Evolutionary conservation across 2,329 filamentous ascomycete genomes (phyloP).

Genomic region (Blastomyces silverae): DNA sequence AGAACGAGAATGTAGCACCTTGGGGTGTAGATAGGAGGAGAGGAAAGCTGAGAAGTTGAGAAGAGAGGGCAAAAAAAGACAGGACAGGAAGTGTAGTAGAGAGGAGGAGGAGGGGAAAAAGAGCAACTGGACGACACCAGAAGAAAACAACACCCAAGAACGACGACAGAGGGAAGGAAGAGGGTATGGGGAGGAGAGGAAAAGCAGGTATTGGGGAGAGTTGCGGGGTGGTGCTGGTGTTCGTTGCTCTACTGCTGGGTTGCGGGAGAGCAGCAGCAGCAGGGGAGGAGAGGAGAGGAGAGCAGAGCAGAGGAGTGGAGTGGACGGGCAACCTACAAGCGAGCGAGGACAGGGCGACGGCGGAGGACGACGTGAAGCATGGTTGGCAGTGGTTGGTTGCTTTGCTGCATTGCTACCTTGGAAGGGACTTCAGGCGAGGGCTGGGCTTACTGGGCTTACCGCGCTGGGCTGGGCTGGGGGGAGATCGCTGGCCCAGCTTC

Average conservation of each 20-base stretch:
- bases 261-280: too few species aligned
- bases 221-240: background rate
- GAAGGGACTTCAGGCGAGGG: too few species aligned
- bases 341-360: background rate
- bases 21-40: slow-evolving; percentile 14
- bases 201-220: too few species aligned
- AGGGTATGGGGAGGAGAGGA: too few species aligned
- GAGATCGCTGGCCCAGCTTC: too few species aligned
- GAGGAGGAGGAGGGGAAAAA: slow-evolving; percentile 2
- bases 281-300: background rate
- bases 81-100: slow-evolving; percentile 21
- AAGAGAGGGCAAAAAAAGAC: too few species aligned
- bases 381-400: too few species aligned
- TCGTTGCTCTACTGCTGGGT: background rate
- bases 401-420: too few species aligned
- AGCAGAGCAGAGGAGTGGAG: background rate
- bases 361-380: too few species aligned
- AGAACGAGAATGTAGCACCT: background rate
- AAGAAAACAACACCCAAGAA: slow-evolving; percentile 12
- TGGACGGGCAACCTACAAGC: background rate
- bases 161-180: slow-evolving; percentile 7
- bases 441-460: too few species aligned
- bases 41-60: slow-evolving; percentile 11
- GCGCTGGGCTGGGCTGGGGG: too few species aligned
- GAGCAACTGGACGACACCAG: too few species aligned